Percentiles rank a stretch among this genome's conserved stretches.
These are phyloP conservation scores for Flaveria floridana DNA, from an alignment of 140 eudicot genomes.

Conservation along the genomic window DNA sequence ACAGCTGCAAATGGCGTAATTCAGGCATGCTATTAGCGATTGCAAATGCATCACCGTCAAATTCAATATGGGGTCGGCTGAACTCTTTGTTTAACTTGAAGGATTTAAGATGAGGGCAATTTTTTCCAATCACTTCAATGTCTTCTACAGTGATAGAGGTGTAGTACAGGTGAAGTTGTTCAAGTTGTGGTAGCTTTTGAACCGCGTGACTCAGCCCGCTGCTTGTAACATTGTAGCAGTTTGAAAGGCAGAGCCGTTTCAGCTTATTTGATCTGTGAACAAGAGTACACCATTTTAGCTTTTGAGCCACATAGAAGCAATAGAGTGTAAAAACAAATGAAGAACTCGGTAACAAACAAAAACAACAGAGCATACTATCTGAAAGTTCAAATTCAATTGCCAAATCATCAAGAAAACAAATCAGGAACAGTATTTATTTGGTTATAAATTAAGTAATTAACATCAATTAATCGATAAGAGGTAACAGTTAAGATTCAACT, in stretches of 20 bases:
- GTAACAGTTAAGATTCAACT: too few relatives aligned
- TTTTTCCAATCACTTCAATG: conserved; percentile 41
- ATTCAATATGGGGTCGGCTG: conserved; percentile 23
- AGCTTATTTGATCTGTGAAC: conserved; percentile 45
- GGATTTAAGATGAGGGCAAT: conserved; percentile 53
- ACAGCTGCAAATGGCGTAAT: conserved; percentile 53
- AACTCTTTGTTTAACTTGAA: conserved; percentile 43
- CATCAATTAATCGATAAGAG: too few relatives aligned
- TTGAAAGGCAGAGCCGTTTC: conserved; percentile 39
- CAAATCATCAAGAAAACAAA: neutral
- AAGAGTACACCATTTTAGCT: conserved; percentile 13
- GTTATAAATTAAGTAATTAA: neutral
- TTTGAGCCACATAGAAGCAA: neutral
- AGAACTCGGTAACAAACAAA: neutral
- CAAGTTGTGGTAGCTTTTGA: conserved; percentile 44
- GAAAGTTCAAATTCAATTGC: neutral
- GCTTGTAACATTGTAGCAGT: conserved; percentile 29
- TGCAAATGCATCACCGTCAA: conserved; percentile 50
- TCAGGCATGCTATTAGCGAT: conserved; percentile 61
- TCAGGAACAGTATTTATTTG: neutral
- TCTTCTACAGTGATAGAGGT: conserved; percentile 23
- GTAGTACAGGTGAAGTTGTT: conserved; percentile 48
- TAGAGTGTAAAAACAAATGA: neutral
- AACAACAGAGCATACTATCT: neutral
- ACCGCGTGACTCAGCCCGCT: conserved; percentile 31